phyloP scores from a whole-genome alignment of 148 eudicot genomes.

The Cornus controversa region DNA sequence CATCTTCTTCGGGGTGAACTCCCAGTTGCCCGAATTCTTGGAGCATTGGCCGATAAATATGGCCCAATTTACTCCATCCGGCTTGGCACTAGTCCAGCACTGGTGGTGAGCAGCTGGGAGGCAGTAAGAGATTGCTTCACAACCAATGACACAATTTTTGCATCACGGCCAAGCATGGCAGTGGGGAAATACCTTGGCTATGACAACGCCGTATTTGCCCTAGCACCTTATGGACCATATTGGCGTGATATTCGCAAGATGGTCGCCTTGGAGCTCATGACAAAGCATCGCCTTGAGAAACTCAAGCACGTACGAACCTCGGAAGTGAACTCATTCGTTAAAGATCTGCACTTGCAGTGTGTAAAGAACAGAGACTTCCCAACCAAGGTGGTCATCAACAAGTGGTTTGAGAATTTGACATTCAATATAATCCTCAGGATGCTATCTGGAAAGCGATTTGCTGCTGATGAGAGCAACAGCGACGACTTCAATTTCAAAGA shows the following conservation, averaged over 20 bases:
- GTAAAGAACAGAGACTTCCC: background rate
- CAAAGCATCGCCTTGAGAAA: conserved; percentile 19
- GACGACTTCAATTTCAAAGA: conserved; percentile 26
- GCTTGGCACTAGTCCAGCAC: conserved; percentile 25
- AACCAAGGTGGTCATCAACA: conserved; percentile 20
- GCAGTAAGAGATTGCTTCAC: conserved; percentile 35
- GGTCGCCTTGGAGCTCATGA: conserved; percentile 22
- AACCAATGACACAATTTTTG: conserved; percentile 22
- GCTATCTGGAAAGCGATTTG: conserved; percentile 43
- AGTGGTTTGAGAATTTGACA: conserved; percentile 40
- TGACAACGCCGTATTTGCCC: too few relatives aligned
- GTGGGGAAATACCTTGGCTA: too few relatives aligned
- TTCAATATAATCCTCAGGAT: conserved; percentile 28
- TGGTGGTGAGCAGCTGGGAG: conserved; percentile 33
- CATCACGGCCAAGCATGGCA: conserved; percentile 29
- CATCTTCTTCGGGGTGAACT: conserved; percentile 21
- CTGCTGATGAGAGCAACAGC: conserved; percentile 3
- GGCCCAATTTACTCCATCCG: conserved; percentile 36
- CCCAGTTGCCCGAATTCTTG: conserved; percentile 33
- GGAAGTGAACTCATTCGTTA: conserved; percentile 15
- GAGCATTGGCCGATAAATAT: conserved; percentile 36
- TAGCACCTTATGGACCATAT: too few relatives aligned
- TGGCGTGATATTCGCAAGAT: conserved; percentile 45
- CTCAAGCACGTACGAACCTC: conserved; percentile 14
- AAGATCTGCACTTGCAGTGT: conserved; percentile 17